A percentile compares a stretch with the other conserved stretches of the same genome.
phyloP scores from a whole-genome alignment of 2,329 filamentous ascomycete species.

The Septoria linicola region DNA sequence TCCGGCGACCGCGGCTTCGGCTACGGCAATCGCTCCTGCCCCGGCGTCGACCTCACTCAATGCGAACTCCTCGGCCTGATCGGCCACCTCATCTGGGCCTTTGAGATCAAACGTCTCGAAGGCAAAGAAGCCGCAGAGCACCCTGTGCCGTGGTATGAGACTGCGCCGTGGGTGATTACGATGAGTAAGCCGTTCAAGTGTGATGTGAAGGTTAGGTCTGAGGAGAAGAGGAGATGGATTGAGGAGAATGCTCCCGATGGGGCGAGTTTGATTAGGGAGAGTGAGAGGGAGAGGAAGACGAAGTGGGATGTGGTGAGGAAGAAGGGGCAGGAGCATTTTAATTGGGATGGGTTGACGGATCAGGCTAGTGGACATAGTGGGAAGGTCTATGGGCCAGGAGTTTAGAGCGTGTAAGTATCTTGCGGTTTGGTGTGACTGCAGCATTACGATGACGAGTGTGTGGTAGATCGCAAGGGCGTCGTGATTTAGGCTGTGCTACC shows the following conservation, averaged over 20 bases:
- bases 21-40: conserved; percentile 39
- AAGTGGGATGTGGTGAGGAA: conserved; percentile 28
- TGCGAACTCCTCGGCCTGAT: conserved; percentile 35
- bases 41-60: conserved; percentile 37
- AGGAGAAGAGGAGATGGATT: conserved; percentile 36
- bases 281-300: conserved; percentile 23
- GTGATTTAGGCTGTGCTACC: too few relatives aligned
- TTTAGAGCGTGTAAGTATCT: too few relatives aligned
- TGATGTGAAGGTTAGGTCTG: conserved; percentile 33
- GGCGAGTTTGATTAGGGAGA: conserved; percentile 29
- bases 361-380: conserved; percentile 20
- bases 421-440: too few relatives aligned
- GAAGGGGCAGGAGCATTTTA: conserved; percentile 25
- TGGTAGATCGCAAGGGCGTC: too few relatives aligned
- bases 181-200: conserved; percentile 37
- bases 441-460: too few relatives aligned
- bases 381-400: conserved; percentile 18
- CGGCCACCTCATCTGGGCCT: conserved; percentile 35
- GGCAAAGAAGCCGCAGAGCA: conserved; percentile 27
- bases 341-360: conserved; percentile 30
- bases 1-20: conserved; percentile 37
- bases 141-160: conserved; percentile 37
- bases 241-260: conserved; percentile 29
- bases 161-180: conserved; percentile 38
- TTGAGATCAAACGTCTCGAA: conserved; percentile 33